Evolutionary conservation across 176 grass and related monocot species (phyloP), one percentile per base, ranked within the genome.

Genomic region (Cenchrus americanus): DNA sequence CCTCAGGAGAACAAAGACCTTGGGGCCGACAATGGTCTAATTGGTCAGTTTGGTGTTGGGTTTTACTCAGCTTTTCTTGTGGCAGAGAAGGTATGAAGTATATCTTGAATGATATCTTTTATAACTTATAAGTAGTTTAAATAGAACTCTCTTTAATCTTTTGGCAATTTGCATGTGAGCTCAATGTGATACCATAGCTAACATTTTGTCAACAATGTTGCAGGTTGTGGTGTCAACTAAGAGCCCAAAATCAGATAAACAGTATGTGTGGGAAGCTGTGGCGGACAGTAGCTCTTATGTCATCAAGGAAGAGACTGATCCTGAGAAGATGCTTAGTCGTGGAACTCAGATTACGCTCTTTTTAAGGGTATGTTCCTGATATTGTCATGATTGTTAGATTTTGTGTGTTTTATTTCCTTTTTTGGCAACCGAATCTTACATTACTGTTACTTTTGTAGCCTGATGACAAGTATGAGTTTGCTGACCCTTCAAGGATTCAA

Each of bases 51-150:
- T 85, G 94, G 94, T 84, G 94, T 94, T 86, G 89, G 94, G 37
- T 97, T 97, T 82, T 97, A 97, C 79, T 94, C 91, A 61, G 91
- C 94, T 71, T 97, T 97, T 89, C 91, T 97, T 22, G 91, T 97
- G 49, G 84, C 91, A 6, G 94, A 97, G 59, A 87, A 87, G 89
- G 91, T 90, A 72, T 66, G 47, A 47, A 43, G 21, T 83, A 66
- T 64, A 47, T 66, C 48, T 70, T 49, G 21, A 8, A 76, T 55
- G n/a, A 0, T 43, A 18, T 77, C 65, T 69, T 62, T 58, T n/a
- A 8, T 58, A n/a, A 58, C 51, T 58, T n/a, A 7, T 58, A n/a
- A 58, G n/a, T 58, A 58, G 19, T 57, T 53, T 69, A 26, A 30
- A 70, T 78, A 57, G 6, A 34, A 65, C 47, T 43, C 11, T 2